Percentiles rank a stretch among this genome's conserved stretches.
phyloP scores from a whole-genome alignment of 352 stramenopile genomes.

The Pythium guiyangense region DNA sequence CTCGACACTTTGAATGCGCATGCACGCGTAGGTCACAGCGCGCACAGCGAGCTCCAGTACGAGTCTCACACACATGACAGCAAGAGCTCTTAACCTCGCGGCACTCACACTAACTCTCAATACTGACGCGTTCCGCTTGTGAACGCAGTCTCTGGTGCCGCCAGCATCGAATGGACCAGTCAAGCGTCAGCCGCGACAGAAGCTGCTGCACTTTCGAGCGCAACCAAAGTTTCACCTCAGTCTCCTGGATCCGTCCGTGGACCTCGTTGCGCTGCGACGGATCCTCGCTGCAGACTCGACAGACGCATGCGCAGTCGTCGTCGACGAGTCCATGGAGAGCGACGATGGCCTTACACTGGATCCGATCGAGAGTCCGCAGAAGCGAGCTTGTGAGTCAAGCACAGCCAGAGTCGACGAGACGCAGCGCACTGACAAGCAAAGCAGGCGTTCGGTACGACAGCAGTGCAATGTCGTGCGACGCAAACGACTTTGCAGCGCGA shows the following conservation, averaged over 20 bases:
- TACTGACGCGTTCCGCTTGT: not conserved
- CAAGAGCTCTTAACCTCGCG: too few relatives aligned
- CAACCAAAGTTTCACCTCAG: not conserved
- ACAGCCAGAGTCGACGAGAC: not conserved
- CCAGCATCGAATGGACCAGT: not conserved
- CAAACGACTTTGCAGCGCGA: too few relatives aligned
- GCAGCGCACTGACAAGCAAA: not conserved
- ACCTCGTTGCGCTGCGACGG: slow-evolving; percentile 2
- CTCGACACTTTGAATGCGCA: not conserved
- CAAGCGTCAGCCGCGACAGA: not conserved
- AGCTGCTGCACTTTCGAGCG: slow-evolving; percentile 4
- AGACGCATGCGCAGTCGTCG: not conserved
- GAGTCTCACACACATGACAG: not conserved
- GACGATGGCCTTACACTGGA: not conserved
- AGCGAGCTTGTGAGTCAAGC: not conserved
- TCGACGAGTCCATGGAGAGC: not conserved
- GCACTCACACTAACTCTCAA: not conserved
- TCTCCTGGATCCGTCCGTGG: slow-evolving; percentile 2
- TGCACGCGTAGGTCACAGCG: not conserved
- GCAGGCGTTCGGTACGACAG: not conserved
- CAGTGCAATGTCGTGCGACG: not conserved
- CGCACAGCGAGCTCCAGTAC: too few relatives aligned
- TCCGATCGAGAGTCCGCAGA: too few relatives aligned
- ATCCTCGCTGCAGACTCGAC: not conserved
- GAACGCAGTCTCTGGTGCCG: not conserved